A percentile compares a stretch with the other conserved stretches of the same genome.
These are phyloP conservation scores for Aspergillus aculeatus DNA, from an alignment of 2,329 filamentous ascomycete genomes.

Conservation along the genomic window DNA sequence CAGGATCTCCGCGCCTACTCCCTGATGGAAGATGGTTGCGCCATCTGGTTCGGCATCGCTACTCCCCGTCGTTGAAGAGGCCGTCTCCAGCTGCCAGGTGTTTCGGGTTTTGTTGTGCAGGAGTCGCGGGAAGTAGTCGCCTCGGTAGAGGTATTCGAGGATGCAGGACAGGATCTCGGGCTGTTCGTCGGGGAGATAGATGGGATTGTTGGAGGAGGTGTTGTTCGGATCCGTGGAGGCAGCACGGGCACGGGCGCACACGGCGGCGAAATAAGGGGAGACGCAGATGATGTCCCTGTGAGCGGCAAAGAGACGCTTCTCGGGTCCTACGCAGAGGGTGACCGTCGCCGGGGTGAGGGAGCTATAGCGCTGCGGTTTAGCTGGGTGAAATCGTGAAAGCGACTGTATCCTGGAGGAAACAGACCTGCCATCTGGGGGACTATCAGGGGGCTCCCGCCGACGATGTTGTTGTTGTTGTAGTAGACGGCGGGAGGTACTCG, in stretches of 20 bases:
- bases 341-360: slow-evolving; percentile 67
- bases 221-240: neutral
- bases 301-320: slow-evolving; percentile 84
- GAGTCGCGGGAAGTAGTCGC: slow-evolving; percentile 84
- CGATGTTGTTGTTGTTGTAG: slow-evolving; percentile 13
- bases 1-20: slow-evolving; percentile 65
- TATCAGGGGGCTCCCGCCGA: slow-evolving; percentile 29
- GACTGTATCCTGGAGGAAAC: slow-evolving; percentile 3
- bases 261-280: slow-evolving; percentile 74
- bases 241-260: slow-evolving; percentile 52
- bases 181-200: slow-evolving; percentile 79
- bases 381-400: neutral
- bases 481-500: slow-evolving; percentile 24
- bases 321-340: slow-evolving; percentile 75
- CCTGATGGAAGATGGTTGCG: slow-evolving; percentile 67
- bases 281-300: slow-evolving; percentile 80
- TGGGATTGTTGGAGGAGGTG: slow-evolving; percentile 57
- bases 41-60: slow-evolving; percentile 50
- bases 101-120: slow-evolving; percentile 77
- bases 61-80: slow-evolving; percentile 31
- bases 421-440: slow-evolving; percentile 38
- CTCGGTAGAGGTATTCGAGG: slow-evolving; percentile 90
- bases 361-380: slow-evolving; percentile 35
- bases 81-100: slow-evolving; percentile 76
- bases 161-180: slow-evolving; percentile 88